These are phyloP conservation scores for Eremothecium gossypii DNA, from an alignment of 1,139 yeast species.

Conservation along the genomic window DNA sequence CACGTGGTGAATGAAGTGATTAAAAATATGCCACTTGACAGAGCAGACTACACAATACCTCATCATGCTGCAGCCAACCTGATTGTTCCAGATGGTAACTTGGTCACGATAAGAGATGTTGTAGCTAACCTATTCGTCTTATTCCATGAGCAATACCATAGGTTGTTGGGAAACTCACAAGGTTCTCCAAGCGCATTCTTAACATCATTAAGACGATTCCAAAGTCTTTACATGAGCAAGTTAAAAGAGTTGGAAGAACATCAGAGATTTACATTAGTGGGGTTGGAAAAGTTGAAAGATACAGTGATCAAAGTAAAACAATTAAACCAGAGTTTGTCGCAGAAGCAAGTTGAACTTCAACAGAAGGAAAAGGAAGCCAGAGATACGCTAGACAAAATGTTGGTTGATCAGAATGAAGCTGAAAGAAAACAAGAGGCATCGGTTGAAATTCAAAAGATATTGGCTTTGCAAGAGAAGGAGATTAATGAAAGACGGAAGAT, in stretches of 20 bases:
- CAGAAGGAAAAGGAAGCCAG: conserved; percentile 62
- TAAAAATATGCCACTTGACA: conserved; percentile 43
- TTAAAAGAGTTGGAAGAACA: conserved; percentile 48
- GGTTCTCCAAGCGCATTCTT: conserved; percentile 52
- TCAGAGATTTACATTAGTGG: conserved; percentile 64
- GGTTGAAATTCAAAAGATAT: conserved; percentile 59
- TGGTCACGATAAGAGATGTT: conserved; percentile 33
- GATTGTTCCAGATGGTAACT: background rate
- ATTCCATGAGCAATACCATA: conserved; percentile 34
- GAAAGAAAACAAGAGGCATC: conserved; percentile 87
- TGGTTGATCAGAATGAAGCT: conserved; percentile 85
- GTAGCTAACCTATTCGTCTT: conserved; percentile 40
- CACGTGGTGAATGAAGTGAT: conserved; percentile 43
- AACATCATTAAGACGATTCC: conserved; percentile 43
- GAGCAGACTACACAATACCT: conserved; percentile 12
- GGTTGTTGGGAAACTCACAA: conserved; percentile 3
- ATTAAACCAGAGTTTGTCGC: conserved; percentile 45
- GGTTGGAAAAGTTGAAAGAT: conserved; percentile 67
- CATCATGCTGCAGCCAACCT: conserved; percentile 6
- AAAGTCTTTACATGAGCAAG: conserved; percentile 35
- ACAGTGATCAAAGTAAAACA: conserved; percentile 67
- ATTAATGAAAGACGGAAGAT: conserved; percentile 45
- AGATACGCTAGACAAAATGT: conserved; percentile 62
- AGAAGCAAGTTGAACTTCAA: conserved; percentile 42
- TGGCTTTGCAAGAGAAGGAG: conserved; percentile 57